Evolutionary conservation across 371 early-diverging fungal genomes (phyloP), one percentile per base, ranked within the genome.

Genomic region (Mortierella sp.): DNA sequence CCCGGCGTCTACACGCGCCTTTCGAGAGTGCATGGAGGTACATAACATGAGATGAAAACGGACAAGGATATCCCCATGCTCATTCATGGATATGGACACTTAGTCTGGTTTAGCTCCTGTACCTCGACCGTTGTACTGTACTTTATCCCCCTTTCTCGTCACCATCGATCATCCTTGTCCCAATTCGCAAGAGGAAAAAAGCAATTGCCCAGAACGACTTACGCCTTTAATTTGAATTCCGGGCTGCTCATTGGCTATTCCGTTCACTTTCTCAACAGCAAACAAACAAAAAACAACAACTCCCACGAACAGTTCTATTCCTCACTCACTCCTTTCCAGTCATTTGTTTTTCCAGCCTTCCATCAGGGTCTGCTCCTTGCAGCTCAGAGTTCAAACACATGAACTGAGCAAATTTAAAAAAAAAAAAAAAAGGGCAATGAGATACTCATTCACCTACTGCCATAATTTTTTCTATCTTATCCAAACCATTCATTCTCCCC

Each of bases 331-430:
- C 1, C 19, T 34, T 34, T 1, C 16, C 63, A 13, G 19, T 31
- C 34, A 60, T 60, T 60, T 60, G 6, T n/a, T n/a, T 24, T 57
- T n/a, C 48, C 48, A 48, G 48, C 16, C 34, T 63, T 63, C 63
- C 63, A 19, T 63, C 63, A 63, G 63, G 63, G 63, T 63, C 63
- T 63, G 19, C 63, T 34, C 63, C 34, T 63, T 63, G 63, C 63
- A 63, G 31, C 63, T 63, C 63, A 63, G 34, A 63, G 63, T 34
- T 63, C 7, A 8, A 19, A 38, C 42, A 1, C 42, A 38, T 5
- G 42, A 8, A 4, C 47, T 34, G 38, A 52, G 38, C 48, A 24
- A 26, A 21, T 50, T 26, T 13, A 21, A 74, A 60, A 13, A 58
- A 60, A 45, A 10, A 13, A 50, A 9, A 13, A 50, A 13, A 0